Percentiles rank a stretch among this genome's conserved stretches.
Evolutionary conservation across 139 green algal genomes (phyloP).

Genomic region (Chlamydomonas sp.): DNA sequence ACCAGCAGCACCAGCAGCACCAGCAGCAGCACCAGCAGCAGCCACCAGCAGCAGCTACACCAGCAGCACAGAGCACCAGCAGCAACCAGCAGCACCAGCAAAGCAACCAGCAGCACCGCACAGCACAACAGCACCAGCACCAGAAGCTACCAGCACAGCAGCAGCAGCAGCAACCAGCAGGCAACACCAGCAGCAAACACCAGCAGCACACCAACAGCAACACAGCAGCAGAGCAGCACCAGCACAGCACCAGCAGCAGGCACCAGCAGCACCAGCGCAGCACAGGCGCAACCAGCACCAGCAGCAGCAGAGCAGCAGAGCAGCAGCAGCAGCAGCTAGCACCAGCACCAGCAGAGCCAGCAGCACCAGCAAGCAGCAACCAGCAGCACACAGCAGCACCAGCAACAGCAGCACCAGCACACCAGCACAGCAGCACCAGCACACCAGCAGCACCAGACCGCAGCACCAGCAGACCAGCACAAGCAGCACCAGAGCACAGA

Average conservation of each 20-base stretch:
- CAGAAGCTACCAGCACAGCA: not conserved
- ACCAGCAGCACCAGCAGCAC: not conserved
- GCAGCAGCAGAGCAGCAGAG: not conserved
- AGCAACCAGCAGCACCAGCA: constrained; percentile 1
- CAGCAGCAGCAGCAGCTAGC: not conserved
- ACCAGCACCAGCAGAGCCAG: no score
- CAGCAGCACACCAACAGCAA: not conserved
- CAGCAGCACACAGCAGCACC: no score
- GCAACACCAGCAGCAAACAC: not conserved
- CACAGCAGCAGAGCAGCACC: not conserved
- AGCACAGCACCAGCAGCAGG: not conserved
- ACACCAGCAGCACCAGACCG: no score
- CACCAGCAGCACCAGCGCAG: not conserved
- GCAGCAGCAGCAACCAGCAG: not conserved
- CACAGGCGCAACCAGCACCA: constrained; percentile 1
- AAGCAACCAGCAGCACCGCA: not conserved
- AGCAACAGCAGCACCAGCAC: no score
- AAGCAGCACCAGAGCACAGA: no score
- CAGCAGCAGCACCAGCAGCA: not conserved
- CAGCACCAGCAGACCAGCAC: no score
- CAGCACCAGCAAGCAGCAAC: no score
- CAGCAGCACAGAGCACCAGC: no score
- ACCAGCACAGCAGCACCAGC: no score
- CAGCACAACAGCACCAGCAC: not conserved
- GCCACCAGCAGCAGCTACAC: no score